Percentiles rank a stretch among this genome's conserved stretches.
These are phyloP conservation scores for Podospora fimiseda DNA, from an alignment of 495 filamentous ascomycete genomes.

Conservation along the genomic window DNA sequence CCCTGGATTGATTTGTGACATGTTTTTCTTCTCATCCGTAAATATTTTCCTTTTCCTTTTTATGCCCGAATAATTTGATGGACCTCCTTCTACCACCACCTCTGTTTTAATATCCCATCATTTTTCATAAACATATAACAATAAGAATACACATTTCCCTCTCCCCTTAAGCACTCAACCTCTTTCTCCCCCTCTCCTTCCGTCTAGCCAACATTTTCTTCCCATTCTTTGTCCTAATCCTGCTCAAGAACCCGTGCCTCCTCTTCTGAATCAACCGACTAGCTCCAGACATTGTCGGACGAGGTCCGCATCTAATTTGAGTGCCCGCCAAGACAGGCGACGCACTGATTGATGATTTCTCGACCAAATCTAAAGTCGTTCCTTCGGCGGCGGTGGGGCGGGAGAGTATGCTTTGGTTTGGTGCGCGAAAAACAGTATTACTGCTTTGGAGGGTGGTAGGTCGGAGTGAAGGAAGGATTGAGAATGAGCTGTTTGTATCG, in stretches of 20 bases:
- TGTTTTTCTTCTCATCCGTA: too few relatives aligned
- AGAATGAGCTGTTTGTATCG: slow-evolving; percentile 36
- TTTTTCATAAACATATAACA: too few relatives aligned
- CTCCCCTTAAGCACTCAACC: slow-evolving; percentile 23
- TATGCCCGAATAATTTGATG: too few relatives aligned
- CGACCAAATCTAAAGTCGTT: slow-evolving; percentile 29
- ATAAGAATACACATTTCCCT: too few relatives aligned
- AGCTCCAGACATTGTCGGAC: slow-evolving; percentile 35
- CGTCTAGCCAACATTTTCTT: slow-evolving; percentile 34
- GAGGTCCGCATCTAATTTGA: slow-evolving; percentile 43
- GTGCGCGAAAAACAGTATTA: slow-evolving; percentile 26
- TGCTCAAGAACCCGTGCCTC: slow-evolving; percentile 41
- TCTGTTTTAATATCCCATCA: neutral
- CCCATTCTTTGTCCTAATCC: slow-evolving; percentile 32
- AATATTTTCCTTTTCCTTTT: too few relatives aligned
- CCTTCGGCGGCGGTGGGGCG: neutral
- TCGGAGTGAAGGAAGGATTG: slow-evolving; percentile 35
- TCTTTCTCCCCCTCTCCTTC: slow-evolving; percentile 34
- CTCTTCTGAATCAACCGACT: slow-evolving; percentile 45
- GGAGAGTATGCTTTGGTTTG: slow-evolving; percentile 6
- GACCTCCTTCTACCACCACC: neutral
- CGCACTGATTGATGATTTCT: slow-evolving; percentile 29
- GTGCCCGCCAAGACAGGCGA: slow-evolving; percentile 34
- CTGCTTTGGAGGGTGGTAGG: slow-evolving; percentile 22
- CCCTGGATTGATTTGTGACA: too few relatives aligned